phyloP scores from a whole-genome alignment of 2,329 filamentous ascomycete species.

The Pseudocercospora macadamiae region DNA sequence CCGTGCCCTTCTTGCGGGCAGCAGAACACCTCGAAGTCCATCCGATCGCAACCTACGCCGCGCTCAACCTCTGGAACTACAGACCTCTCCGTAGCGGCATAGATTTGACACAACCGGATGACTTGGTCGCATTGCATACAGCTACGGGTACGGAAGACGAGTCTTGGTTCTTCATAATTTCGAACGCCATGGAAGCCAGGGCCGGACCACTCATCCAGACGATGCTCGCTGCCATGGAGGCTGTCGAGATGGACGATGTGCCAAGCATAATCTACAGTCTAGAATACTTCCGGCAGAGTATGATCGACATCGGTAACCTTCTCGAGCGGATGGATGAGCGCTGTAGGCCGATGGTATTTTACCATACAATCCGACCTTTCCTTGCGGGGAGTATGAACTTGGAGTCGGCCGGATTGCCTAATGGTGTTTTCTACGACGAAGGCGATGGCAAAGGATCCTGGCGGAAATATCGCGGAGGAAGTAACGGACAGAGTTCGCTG shows the following conservation, averaged over 20 bases:
- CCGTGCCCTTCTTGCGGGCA: constrained; percentile 77
- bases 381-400: constrained; percentile 59
- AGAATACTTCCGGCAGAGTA: constrained; percentile 44
- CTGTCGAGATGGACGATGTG: constrained; percentile 44
- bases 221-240: constrained; percentile 53
- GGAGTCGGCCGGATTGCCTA: constrained; percentile 53
- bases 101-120: constrained; percentile 76
- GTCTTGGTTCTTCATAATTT: constrained; percentile 73
- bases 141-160: constrained; percentile 94
- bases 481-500: constrained; percentile 59
- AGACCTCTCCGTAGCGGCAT: constrained; percentile 81
- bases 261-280: constrained; percentile 45
- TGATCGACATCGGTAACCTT: constrained; percentile 46
- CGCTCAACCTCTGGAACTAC: constrained; percentile 93
- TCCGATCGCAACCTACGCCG: constrained; percentile 91
- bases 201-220: constrained; percentile 50
- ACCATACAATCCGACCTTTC: constrained; percentile 56
- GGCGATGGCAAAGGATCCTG: constrained; percentile 53
- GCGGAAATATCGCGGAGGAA: constrained; percentile 57
- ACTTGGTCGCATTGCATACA: constrained; percentile 80
- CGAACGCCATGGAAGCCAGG: constrained; percentile 56
- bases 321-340: constrained; percentile 57
- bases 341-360: constrained; percentile 54
- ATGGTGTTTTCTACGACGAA: constrained; percentile 57
- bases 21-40: constrained; percentile 76